phyloP scores from a whole-genome alignment of 1,284 basidiomycete genomes.

The Ceratobasidium sp. region DNA sequence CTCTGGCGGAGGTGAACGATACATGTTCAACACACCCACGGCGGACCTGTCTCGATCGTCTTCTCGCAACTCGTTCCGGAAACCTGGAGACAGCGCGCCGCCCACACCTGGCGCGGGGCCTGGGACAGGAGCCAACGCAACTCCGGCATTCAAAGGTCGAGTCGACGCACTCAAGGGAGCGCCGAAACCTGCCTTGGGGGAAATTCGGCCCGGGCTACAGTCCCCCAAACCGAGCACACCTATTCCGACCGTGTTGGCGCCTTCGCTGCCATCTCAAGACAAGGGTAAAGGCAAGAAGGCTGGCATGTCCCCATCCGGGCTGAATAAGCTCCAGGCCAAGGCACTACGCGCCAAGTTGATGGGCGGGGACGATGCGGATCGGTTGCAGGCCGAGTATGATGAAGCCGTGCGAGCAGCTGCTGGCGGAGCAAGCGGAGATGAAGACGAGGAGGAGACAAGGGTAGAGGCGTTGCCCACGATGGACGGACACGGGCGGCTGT shows the following conservation, averaged over 20 bases:
- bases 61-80: conserved; percentile 72
- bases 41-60: conserved; percentile 46
- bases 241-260: conserved; percentile 88
- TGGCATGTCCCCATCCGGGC: conserved; percentile 52
- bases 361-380: conserved; percentile 71
- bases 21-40: conserved; percentile 49
- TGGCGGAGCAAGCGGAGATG: conserved; percentile 51
- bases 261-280: conserved; percentile 53
- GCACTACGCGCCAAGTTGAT: conserved; percentile 91
- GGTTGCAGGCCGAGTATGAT: conserved; percentile 86
- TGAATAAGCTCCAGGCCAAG: conserved; percentile 93
- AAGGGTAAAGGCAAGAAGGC: conserved; percentile 64
- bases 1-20: conserved; percentile 44
- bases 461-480: conserved; percentile 89
- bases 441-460: conserved; percentile 55
- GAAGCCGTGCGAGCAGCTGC: conserved; percentile 54
- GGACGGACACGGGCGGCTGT: conserved; percentile 84
- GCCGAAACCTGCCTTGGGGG: conserved; percentile 40
- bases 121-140: conserved; percentile 23
- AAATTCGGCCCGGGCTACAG: conserved; percentile 31
- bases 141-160: conserved; percentile 44
- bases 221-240: conserved; percentile 61
- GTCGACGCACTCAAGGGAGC: conserved; percentile 45
- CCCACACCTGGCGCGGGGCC: conserved; percentile 44
- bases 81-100: conserved; percentile 71